These are phyloP conservation scores for Platanus orientalis DNA, from an alignment of 164 flowering plant genomes.

Conservation along the genomic window DNA sequence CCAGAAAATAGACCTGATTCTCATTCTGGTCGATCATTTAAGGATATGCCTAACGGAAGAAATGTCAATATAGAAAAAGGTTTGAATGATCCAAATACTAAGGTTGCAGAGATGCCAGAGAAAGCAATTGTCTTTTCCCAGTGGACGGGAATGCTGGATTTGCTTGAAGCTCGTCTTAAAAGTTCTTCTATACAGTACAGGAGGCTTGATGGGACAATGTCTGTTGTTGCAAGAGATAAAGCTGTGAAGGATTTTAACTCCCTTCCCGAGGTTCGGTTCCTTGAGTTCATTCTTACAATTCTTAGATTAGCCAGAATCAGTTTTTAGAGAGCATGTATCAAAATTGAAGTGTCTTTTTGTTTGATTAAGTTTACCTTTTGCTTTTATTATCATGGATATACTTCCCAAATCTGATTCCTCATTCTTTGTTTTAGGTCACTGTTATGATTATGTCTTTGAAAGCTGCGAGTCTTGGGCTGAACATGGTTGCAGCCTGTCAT, in stretches of 20 bases:
- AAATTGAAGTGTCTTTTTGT: not conserved
- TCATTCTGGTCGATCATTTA: conserved; percentile 8
- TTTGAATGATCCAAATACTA: conserved; percentile 12
- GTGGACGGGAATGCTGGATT: conserved; percentile 94
- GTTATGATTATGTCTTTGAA: conserved; percentile 97
- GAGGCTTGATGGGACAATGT: conserved; percentile 95
- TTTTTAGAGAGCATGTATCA: not conserved
- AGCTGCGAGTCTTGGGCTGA: conserved; percentile 96
- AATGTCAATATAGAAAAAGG: conserved; percentile 8
- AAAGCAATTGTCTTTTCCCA: conserved; percentile 95
- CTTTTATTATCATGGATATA: not conserved
- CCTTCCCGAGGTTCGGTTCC: conserved; percentile 66
- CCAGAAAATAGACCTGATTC: conserved; percentile 20
- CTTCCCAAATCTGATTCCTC: conserved; percentile 4
- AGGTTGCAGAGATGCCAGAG: conserved; percentile 55
- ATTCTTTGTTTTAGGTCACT: conserved; percentile 46
- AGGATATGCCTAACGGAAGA: conserved; percentile 14
- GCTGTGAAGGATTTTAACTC: conserved; percentile 90
- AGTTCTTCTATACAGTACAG: conserved; percentile 71
- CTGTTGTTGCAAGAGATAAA: conserved; percentile 76
- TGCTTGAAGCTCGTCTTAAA: conserved; percentile 70
- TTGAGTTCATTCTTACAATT: not conserved
- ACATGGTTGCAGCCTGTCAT: conserved; percentile 93
- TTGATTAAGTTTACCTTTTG: not conserved
- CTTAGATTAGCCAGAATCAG: not conserved